Evolutionary conservation across 2,329 filamentous ascomycete species (phyloP).

Genomic region (Aureobasidium lini): DNA sequence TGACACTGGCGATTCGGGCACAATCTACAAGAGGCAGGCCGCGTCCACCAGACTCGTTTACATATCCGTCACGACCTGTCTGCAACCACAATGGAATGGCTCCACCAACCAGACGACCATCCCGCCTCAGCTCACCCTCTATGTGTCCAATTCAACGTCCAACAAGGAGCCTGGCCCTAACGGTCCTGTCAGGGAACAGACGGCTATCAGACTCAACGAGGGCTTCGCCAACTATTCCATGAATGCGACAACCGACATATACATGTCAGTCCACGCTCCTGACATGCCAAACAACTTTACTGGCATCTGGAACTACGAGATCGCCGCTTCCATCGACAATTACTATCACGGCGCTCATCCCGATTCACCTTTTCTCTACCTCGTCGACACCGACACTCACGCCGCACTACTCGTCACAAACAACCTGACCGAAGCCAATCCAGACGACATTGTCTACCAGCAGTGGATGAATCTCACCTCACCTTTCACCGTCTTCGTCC

Average conservation of each 20-base stretch:
- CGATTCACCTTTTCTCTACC: constrained; percentile 55
- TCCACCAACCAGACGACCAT: constrained; percentile 36
- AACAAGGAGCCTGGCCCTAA: constrained; percentile 61
- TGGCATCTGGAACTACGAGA: constrained; percentile 68
- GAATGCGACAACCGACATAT: constrained; percentile 59
- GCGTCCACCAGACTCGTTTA: constrained; percentile 50
- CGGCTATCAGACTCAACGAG: constrained; percentile 48
- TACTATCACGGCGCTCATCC: constrained; percentile 62
- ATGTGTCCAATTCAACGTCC: constrained; percentile 56
- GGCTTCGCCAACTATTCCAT: constrained; percentile 63
- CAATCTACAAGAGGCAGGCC: constrained; percentile 19
- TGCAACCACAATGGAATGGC: constrained; percentile 57
- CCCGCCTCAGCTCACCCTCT: constrained; percentile 65
- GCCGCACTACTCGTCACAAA: constrained; percentile 73
- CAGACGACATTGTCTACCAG: constrained; percentile 42
- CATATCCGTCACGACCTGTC: constrained; percentile 79
- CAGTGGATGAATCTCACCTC: constrained; percentile 50
- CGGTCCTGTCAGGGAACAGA: constrained; percentile 31
- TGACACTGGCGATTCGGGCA: constrained; percentile 6
- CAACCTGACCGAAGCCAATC: constrained; percentile 53
- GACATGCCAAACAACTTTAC: constrained; percentile 52
- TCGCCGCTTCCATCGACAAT: constrained; percentile 74
- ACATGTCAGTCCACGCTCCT: constrained; percentile 67
- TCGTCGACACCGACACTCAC: constrained; percentile 76
- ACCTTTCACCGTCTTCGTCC: constrained; percentile 68